phyloP scores from a whole-genome alignment of 176 grass and related monocot species.

The Dactylis glomerata region DNA sequence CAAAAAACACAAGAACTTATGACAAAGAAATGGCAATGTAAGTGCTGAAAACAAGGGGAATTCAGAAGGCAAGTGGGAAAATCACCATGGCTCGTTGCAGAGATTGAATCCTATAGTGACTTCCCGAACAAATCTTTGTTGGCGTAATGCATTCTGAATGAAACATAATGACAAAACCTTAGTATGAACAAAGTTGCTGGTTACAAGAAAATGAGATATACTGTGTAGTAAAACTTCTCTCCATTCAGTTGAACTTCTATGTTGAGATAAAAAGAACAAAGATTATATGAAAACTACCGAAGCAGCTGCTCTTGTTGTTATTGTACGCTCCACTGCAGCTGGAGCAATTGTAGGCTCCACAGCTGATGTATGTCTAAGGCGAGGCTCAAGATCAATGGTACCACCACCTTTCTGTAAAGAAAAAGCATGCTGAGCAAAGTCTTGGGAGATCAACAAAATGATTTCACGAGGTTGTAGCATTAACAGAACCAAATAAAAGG shows the following conservation, averaged over 20 bases:
- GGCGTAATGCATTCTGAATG: constrained; percentile 85
- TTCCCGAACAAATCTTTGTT: constrained; percentile 90
- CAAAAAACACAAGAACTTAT: constrained; percentile 15
- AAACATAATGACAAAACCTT: constrained; percentile 15
- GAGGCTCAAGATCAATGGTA: constrained; percentile 78
- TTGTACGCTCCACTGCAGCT: constrained; percentile 84
- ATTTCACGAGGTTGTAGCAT: constrained; percentile 17
- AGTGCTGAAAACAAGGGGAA: neutral
- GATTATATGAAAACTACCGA: constrained; percentile 55
- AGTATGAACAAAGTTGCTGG: neutral
- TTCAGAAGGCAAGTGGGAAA: constrained; percentile 1
- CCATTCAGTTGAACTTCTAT: neutral
- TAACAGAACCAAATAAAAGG: constrained; percentile 8
- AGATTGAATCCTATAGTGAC: constrained; percentile 97
- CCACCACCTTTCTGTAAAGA: constrained; percentile 82
- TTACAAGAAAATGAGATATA: neutral
- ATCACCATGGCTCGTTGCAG: constrained; percentile 94
- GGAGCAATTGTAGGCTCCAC: constrained; percentile 96
- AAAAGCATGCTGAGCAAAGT: constrained; percentile 35
- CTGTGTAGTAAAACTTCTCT: neutral
- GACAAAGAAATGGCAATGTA: neutral
- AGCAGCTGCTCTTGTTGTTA: constrained; percentile 92
- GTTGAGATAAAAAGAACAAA: neutral
- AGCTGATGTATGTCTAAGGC: constrained; percentile 81
- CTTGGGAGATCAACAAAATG: neutral